These are phyloP conservation scores for Prunus mongolica DNA, from an alignment of 306 rosid species.

Conservation along the genomic window DNA sequence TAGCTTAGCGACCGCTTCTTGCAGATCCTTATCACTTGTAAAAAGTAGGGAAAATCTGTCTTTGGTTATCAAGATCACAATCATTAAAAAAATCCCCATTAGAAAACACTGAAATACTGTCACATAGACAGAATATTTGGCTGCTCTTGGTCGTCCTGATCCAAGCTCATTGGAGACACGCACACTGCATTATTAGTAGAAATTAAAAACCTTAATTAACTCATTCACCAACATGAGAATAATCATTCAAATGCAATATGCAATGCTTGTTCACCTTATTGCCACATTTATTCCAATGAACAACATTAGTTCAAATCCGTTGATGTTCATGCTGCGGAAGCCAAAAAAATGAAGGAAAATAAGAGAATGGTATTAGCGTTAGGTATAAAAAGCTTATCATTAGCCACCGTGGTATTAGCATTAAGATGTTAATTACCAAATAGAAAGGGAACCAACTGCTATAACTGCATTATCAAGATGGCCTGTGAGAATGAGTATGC, in stretches of 20 bases:
- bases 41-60: constrained; percentile 22
- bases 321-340: constrained; percentile 19
- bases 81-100: constrained; percentile 36
- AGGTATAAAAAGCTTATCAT: not conserved
- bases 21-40: constrained; percentile 28
- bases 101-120: constrained; percentile 35
- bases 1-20: constrained; percentile 18
- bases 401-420: no score
- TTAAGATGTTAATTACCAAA: constrained; percentile 36
- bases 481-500: constrained; percentile 36
- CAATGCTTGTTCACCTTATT: constrained; percentile 17
- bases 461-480: constrained; percentile 36
- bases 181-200: constrained; percentile 25
- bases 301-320: constrained; percentile 30
- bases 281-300: constrained; percentile 33
- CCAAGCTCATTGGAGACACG: constrained; percentile 63
- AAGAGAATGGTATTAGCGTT: not conserved
- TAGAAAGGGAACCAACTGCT: constrained; percentile 46
- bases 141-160: constrained; percentile 47
- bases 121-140: constrained; percentile 46
- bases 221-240: not conserved
- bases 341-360: not conserved
- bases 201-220: not conserved
- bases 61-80: constrained; percentile 16
- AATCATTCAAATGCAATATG: not conserved